Evolutionary conservation across 2,329 filamentous ascomycete genomes (phyloP), one percentile per base, ranked within the genome.

Genomic region (Pseudogymnoascus sp.): DNA sequence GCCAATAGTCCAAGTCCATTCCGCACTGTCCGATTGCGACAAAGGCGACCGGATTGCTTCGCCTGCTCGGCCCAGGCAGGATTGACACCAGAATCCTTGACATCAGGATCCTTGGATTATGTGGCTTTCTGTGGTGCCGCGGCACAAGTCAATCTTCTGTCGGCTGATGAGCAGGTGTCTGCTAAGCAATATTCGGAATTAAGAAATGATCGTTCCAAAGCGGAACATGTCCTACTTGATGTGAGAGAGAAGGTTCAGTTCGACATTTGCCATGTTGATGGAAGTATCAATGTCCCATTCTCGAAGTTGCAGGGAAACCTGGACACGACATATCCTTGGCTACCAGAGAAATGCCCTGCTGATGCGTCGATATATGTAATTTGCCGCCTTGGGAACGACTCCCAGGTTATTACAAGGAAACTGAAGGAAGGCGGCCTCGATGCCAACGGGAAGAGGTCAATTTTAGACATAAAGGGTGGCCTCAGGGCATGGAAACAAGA

Each of bases 191-290:
- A 90, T 67, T 58, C 58, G 7, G 64, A 63, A 36, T 36, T 62
- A 11, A 66, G 71, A 31, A 68, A 68, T 60, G 68, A 57, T 33
- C 63, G 29, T 26, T 31, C 33, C 29, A 39, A 31, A 37, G 64
- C 62, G 62, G 66, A 70, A 1, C 84, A 87, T 60, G 70, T 90
- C 0, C 74, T 97, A 1, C 73, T 97, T 2, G 94, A 97, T 66
- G 91, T 96, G 1, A 81, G 94, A 1, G 91, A 96, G 67, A 84
- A 84, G 68, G 89, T 91, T 29, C 90, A 96, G 64, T 97, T 90
- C 66, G 87, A 88, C 13, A 85, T 97, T 47, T 92, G 88, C 65
- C 85, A 81, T 64, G 78, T 99, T 6, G 78, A 85, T 0, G 88
- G 88, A 0, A 90, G 90, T 26, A 75, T 95, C 59, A 97, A 91